phyloP scores from a whole-genome alignment of 2,329 filamentous ascomycete species.

The Penicillium polonicum region DNA sequence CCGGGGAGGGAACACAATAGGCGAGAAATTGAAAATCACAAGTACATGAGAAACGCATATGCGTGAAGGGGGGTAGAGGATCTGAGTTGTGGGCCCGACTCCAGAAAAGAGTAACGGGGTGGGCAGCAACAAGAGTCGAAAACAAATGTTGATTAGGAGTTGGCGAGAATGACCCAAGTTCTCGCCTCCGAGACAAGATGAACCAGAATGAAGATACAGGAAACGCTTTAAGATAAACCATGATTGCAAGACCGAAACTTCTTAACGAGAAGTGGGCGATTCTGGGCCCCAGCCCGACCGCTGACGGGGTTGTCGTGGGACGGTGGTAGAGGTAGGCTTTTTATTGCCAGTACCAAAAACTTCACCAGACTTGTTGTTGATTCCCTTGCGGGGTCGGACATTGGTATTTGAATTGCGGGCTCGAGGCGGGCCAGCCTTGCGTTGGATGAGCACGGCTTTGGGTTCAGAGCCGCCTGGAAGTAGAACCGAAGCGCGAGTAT shows the following conservation, averaged over 20 bases:
- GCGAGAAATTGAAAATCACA: background rate
- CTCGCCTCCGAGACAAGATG: background rate
- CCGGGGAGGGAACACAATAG: background rate
- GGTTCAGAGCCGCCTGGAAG: conserved; percentile 47
- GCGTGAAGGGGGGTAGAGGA: background rate
- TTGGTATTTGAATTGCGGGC: conserved; percentile 26
- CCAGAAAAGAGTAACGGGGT: background rate
- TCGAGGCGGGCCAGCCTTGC: conserved; percentile 32
- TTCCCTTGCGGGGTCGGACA: conserved; percentile 8
- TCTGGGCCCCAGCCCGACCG: conserved; percentile 1
- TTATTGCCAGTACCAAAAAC: conserved; percentile 25
- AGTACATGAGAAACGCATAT: conserved; percentile 5
- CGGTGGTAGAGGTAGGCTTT: conserved; percentile 18
- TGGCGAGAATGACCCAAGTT: background rate
- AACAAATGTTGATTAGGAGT: background rate
- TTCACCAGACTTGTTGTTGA: conserved; percentile 36
- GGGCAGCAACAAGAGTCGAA: background rate
- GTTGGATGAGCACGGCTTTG: conserved; percentile 43
- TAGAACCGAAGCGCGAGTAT: conserved; percentile 44
- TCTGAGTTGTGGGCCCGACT: background rate
- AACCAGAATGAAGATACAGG: background rate
- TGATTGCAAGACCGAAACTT: background rate
- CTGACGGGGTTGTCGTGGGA: background rate
- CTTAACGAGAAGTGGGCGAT: background rate
- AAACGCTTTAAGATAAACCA: conserved; percentile 2